These are phyloP conservation scores for Amanita jacksonii DNA, from an alignment of 768 basidiomycete species.

Conservation along the genomic window DNA sequence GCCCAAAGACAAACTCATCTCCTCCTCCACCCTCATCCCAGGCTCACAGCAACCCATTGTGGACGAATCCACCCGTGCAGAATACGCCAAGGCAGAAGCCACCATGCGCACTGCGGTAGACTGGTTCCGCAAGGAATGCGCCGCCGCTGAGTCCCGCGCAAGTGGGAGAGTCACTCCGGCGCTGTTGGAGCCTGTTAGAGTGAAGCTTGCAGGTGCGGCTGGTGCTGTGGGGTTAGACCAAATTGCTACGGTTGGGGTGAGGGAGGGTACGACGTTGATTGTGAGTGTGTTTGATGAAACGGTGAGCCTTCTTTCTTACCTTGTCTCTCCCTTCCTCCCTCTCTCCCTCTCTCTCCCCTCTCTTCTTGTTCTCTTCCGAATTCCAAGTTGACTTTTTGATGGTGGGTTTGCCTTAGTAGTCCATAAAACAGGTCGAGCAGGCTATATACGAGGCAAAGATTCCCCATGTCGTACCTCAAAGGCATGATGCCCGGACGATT, in stretches of 20 bases:
- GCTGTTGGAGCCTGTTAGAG: slow-evolving; percentile 58
- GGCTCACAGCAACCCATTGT: slow-evolving; percentile 56
- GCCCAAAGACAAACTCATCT: slow-evolving; percentile 30
- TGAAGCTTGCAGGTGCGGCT: slow-evolving; percentile 32
- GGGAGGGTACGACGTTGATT: slow-evolving; percentile 64
- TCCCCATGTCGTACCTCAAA: slow-evolving; percentile 64
- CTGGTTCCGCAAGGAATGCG: slow-evolving; percentile 70
- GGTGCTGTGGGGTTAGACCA: slow-evolving; percentile 45
- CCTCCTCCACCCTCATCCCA: slow-evolving; percentile 55
- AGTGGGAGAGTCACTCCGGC: slow-evolving; percentile 70
- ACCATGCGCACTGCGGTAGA: slow-evolving; percentile 61
- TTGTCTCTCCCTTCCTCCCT: neutral
- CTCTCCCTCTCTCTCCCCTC: too few relatives aligned
- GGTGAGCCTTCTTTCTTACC: slow-evolving; percentile 33
- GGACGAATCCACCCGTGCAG: slow-evolving; percentile 41
- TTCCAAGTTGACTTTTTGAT: too few relatives aligned
- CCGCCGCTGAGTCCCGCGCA: slow-evolving; percentile 60
- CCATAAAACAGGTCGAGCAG: slow-evolving; percentile 63
- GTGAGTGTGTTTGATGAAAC: slow-evolving; percentile 73
- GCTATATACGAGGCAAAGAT: slow-evolving; percentile 70
- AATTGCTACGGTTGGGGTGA: slow-evolving; percentile 71
- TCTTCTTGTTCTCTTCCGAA: too few relatives aligned
- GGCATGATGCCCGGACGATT: slow-evolving; percentile 59
- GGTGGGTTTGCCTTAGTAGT: slow-evolving; percentile 42
- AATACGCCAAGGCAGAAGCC: slow-evolving; percentile 52